Evolutionary conservation across 78 protist species (phyloP).

Genomic region (Anaeramoeba flamelloides): DNA sequence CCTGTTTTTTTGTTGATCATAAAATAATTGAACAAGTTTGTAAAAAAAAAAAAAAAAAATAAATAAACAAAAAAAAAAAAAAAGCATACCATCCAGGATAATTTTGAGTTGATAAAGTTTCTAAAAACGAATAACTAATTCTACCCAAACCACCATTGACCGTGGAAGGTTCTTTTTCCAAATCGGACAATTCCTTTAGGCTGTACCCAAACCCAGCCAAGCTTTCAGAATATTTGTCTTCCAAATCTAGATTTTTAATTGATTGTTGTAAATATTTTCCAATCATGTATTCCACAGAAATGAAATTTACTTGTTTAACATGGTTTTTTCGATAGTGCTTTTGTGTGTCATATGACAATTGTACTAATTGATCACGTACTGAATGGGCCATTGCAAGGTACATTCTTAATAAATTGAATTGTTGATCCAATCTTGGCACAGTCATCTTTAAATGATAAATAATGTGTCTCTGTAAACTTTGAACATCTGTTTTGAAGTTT

Average conservation of each 20-base stretch:
- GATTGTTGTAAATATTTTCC: constrained; percentile 70
- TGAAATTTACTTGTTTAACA: constrained; percentile 63
- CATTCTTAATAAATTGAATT: constrained; percentile 31
- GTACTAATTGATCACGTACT: constrained; percentile 24
- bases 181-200: constrained; percentile 25
- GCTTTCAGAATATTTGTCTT: constrained; percentile 33
- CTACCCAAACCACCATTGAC: constrained; percentile 94
- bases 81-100: constrained; percentile 69
- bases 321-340: constrained; percentile 26
- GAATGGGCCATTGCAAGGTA: constrained; percentile 53
- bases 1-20: too few species aligned
- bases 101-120: constrained; percentile 72
- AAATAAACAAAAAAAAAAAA: too few species aligned
- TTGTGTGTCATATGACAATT: constrained; percentile 27
- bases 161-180: constrained; percentile 82
- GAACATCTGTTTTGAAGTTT: too few species aligned
- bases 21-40: too few species aligned
- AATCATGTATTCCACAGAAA: constrained; percentile 71
- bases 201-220: constrained; percentile 20
- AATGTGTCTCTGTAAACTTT: constrained; percentile 31
- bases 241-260: constrained; percentile 44
- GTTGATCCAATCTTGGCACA: constrained; percentile 41
- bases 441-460: constrained; percentile 48
- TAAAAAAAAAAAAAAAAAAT: too few species aligned
- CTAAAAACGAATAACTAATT: constrained; percentile 74